Percentiles rank a stretch among this genome's conserved stretches.
Conservation (phyloP, 78 protist species). For the Dictyostelium purpureum region DNA sequence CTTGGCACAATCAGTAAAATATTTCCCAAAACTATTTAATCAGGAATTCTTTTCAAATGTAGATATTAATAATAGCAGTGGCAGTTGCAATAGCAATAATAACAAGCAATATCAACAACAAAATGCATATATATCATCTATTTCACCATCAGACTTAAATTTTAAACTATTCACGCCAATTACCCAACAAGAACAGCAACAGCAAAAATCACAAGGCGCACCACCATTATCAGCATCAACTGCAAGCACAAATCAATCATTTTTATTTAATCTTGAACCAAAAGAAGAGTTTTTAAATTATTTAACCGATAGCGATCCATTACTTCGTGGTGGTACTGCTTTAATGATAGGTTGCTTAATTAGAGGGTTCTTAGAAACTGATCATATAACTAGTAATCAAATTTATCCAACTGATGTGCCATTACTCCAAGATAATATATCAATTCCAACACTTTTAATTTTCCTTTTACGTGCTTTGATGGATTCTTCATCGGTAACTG, state of each 20-base stretch:
- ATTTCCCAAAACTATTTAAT: slow-evolving; percentile 42
- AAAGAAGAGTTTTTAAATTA: slow-evolving; percentile 61
- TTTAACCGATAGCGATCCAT: slow-evolving; percentile 37
- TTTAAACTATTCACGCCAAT: slow-evolving; percentile 41
- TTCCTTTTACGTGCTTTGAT: slow-evolving; percentile 34
- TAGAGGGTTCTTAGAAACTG: slow-evolving; percentile 51
- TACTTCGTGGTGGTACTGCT: slow-evolving; percentile 58
- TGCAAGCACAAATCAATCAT: background rate
- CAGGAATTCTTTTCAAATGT: slow-evolving; percentile 46
- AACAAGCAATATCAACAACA: too few relatives aligned
- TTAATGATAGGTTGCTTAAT: slow-evolving; percentile 63
- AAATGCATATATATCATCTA: background rate
- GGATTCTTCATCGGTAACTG: slow-evolving; percentile 58
- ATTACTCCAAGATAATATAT: slow-evolving; percentile 14
- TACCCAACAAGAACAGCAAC: slow-evolving; percentile 3
- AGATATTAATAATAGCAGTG: background rate
- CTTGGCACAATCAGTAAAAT: slow-evolving; percentile 62
- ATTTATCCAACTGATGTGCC: slow-evolving; percentile 11
- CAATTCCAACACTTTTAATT: slow-evolving; percentile 31
- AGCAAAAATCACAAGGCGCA: background rate
- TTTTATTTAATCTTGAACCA: slow-evolving; percentile 30
- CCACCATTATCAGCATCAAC: background rate
- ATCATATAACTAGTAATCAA: slow-evolving; percentile 41
- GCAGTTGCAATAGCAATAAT: background rate
- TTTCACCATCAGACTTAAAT: slow-evolving; percentile 22